Conservation (phyloP, 2,329 filamentous ascomycete species). For the Calonectria henricotiae region DNA sequence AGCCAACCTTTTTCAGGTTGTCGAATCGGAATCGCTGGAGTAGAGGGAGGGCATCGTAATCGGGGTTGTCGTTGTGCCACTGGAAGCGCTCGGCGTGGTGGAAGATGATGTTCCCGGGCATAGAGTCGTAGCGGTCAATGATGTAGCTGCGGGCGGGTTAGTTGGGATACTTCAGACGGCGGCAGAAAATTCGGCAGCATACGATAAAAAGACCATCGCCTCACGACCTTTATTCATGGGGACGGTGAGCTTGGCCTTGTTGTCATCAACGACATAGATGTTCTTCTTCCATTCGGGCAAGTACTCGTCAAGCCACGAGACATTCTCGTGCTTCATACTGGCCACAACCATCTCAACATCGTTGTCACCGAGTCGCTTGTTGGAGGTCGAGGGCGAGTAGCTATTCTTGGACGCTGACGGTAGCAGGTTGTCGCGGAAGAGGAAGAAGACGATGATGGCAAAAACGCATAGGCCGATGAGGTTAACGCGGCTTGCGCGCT, state of each 20-base stretch:
- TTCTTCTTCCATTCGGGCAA: constrained; percentile 67
- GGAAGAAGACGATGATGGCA: constrained; percentile 49
- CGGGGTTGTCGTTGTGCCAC: constrained; percentile 71
- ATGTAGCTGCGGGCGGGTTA: constrained; percentile 59
- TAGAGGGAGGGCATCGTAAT: constrained; percentile 70
- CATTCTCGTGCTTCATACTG: constrained; percentile 55
- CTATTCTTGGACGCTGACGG: constrained; percentile 37
- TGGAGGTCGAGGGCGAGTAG: constrained; percentile 41
- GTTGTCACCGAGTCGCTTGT: constrained; percentile 47
- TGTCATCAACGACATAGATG: constrained; percentile 71
- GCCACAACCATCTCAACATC: constrained; percentile 57
- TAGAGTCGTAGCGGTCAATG: constrained; percentile 65
- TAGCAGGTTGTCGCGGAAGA: constrained; percentile 50
- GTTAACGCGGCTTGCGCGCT: constrained; percentile 51
- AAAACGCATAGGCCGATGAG: constrained; percentile 49
- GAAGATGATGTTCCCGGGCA: constrained; percentile 65
- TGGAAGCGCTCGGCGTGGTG: constrained; percentile 66
- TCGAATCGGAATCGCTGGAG: constrained; percentile 66
- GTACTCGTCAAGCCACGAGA: constrained; percentile 62
- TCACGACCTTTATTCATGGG: constrained; percentile 68
- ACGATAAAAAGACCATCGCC: constrained; percentile 70
- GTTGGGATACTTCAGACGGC: not conserved
- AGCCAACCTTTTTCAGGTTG: constrained; percentile 70
- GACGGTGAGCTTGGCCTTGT: constrained; percentile 65
- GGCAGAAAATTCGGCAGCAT: constrained; percentile 36